Conservation (phyloP, 2,329 filamentous ascomycete genomes). For the Cladosporium halotolerans region DNA sequence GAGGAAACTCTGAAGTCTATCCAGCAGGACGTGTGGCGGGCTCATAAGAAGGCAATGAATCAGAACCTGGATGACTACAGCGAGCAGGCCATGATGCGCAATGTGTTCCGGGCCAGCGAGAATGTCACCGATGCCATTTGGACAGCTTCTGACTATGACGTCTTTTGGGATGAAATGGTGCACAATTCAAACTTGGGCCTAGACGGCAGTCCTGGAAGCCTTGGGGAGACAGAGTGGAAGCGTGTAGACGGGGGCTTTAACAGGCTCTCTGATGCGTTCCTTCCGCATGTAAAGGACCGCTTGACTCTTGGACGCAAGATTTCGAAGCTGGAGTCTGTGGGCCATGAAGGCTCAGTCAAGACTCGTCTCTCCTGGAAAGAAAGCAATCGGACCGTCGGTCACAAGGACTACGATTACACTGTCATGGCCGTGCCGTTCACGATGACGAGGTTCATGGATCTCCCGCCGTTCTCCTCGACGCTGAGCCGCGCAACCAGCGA, state of each 20-base stretch:
- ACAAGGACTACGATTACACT: slow-evolving; percentile 14
- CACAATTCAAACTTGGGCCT: slow-evolving; percentile 12
- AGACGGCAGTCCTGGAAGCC: slow-evolving; percentile 5
- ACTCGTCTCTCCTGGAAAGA: slow-evolving; percentile 50
- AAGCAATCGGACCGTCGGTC: slow-evolving; percentile 33
- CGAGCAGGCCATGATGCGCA: slow-evolving; percentile 11
- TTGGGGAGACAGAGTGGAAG: slow-evolving; percentile 14
- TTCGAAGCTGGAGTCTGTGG: slow-evolving; percentile 39
- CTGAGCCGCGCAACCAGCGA: slow-evolving; percentile 11
- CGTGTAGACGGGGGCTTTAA: slow-evolving; percentile 53
- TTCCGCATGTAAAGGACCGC: slow-evolving; percentile 51
- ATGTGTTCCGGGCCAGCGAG: slow-evolving; percentile 5
- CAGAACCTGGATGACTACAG: slow-evolving; percentile 9
- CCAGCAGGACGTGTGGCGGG: slow-evolving; percentile 8
- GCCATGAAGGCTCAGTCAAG: slow-evolving; percentile 15
- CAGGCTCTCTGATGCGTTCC: slow-evolving; percentile 55
- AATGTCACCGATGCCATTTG: slow-evolving; percentile 14
- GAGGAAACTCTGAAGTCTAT: slow-evolving; percentile 10
- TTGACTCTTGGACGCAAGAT: slow-evolving; percentile 52
- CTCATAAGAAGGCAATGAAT: slow-evolving; percentile 8
- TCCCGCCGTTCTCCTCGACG: slow-evolving; percentile 11
- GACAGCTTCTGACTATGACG: slow-evolving; percentile 12
- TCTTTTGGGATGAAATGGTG: slow-evolving; percentile 11
- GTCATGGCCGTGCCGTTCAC: slow-evolving; percentile 16
- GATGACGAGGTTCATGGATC: slow-evolving; percentile 11